Evolutionary conservation across 495 filamentous ascomycete genomes (phyloP), one percentile per base, ranked within the genome.

Genomic region (Astrocystis sublimbata): DNA sequence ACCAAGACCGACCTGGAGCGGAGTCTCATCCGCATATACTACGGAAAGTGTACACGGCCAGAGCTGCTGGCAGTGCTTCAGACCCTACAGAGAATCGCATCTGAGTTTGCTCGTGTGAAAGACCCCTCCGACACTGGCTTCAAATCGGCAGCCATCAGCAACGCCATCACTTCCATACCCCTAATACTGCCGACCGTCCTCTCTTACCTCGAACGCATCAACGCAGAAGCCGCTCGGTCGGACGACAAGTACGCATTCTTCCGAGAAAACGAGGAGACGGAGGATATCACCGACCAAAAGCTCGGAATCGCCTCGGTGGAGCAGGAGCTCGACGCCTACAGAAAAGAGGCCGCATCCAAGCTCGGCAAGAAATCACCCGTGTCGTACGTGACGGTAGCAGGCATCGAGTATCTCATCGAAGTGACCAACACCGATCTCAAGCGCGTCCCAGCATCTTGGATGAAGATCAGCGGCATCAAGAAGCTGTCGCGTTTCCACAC

Each of bases 161-260:
- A 88, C 38, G 88, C 92, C 3, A 84, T 98, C 62, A 82, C 85
- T 15, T 83, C 86, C 19, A 80, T 99, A 2, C 94, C 94, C 3
- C 85, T 80, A 2, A 94, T 99, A 40, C 73, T 82, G 12, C 79
- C 87, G 0, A 85, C 86, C 40, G 83, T 98, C 2, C 78, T 86
- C 19, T 79, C 72, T 2, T 92, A 89, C 63, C 83, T 99, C 15
- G 88, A 96, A 61, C 86, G 87, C 62, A 94, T 99, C 73, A 97
- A 96, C 63, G 76, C 87, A 47, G 80, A 93, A 65, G 91, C 96
- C 0, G 94, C 94, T 0, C 86, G 83, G 41, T 86, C 83, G 9
- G 89, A 98, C 68, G 92, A 99, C 75, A 97, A 97, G 64, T 97
- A 96, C 70, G 73, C 82, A 8, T 99, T 99, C 78, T 98, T 99